Conservation (phyloP, 192 early-diverging fungal species). For the Coemansia sp. region DNA sequence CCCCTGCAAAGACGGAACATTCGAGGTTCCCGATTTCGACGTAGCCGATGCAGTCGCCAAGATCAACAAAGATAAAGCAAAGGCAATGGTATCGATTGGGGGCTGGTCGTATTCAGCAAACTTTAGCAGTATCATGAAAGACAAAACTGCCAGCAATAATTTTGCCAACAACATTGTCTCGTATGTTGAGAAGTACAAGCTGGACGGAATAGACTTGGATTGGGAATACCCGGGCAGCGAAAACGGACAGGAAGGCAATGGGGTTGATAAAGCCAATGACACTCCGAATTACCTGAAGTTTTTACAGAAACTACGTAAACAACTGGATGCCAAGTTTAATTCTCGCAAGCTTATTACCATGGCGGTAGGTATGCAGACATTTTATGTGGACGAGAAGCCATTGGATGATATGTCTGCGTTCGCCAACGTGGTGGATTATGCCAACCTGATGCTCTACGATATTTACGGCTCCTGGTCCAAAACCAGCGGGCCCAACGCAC, state of each 20-base stretch:
- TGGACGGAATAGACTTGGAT: slow-evolving; percentile 68
- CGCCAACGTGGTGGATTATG: slow-evolving; percentile 60
- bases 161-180: slow-evolving; percentile 61
- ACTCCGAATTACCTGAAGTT: slow-evolving; percentile 62
- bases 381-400: slow-evolving; percentile 45
- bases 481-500: slow-evolving; percentile 61
- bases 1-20: slow-evolving; percentile 29
- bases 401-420: slow-evolving; percentile 58
- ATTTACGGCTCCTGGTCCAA: slow-evolving; percentile 57
- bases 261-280: slow-evolving; percentile 56
- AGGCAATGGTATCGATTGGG: slow-evolving; percentile 64
- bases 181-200: slow-evolving; percentile 52
- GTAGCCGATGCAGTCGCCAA: slow-evolving; percentile 46
- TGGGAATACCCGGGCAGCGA: slow-evolving; percentile 66
- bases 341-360: slow-evolving; percentile 60
- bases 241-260: slow-evolving; percentile 27
- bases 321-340: slow-evolving; percentile 47
- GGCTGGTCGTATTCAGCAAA: slow-evolving; percentile 69
- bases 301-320: slow-evolving; percentile 56
- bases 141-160: slow-evolving; percentile 38
- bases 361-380: slow-evolving; percentile 60
- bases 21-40: slow-evolving; percentile 14
- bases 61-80: slow-evolving; percentile 56
- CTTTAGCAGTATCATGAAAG: slow-evolving; percentile 59
- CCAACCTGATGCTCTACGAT: slow-evolving; percentile 70